These are phyloP conservation scores for Phylloporus sp. DNA, from an alignment of 768 basidiomycete species.

Conservation along the genomic window DNA sequence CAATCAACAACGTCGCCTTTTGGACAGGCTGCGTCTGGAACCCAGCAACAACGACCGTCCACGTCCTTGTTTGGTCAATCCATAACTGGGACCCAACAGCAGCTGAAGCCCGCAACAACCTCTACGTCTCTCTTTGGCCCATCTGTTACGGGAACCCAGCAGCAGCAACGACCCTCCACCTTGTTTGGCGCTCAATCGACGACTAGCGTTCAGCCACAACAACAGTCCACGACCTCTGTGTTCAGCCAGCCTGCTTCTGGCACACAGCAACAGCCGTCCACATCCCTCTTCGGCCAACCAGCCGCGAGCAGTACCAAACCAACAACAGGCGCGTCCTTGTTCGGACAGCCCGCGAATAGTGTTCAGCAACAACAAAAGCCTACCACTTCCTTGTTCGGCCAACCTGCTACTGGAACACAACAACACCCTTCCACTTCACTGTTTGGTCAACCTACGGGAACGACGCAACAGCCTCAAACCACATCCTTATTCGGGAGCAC, in stretches of 20 bases:
- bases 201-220: conserved; percentile 15
- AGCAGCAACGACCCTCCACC: conserved; percentile 22
- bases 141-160: conserved; percentile 15
- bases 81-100: conserved; percentile 30
- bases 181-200: conserved; percentile 24
- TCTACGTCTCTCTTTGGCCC: conserved; percentile 36
- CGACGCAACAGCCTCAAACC: conserved; percentile 20
- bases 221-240: conserved; percentile 10
- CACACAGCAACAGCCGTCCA: conserved; percentile 31
- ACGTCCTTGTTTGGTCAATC: conserved; percentile 23
- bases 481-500: conserved; percentile 29
- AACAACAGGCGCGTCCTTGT: conserved; percentile 27
- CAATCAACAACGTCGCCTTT: conserved; percentile 32
- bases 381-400: conserved; percentile 31
- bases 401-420: conserved; percentile 32
- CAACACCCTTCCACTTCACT: conserved; percentile 31
- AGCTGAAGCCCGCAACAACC: conserved; percentile 4
- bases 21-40: conserved; percentile 27
- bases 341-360: conserved; percentile 34
- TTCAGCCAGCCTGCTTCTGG: conserved; percentile 28
- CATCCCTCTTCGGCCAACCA: conserved; percentile 28
- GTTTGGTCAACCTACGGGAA: conserved; percentile 36
- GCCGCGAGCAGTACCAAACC: conserved; percentile 31
- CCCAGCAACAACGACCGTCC: conserved; percentile 28
- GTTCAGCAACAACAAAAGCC: conserved; percentile 27